Evolutionary conservation across 2,329 filamentous ascomycete species (phyloP).

Genomic region (Beauveria rudraprayagi): DNA sequence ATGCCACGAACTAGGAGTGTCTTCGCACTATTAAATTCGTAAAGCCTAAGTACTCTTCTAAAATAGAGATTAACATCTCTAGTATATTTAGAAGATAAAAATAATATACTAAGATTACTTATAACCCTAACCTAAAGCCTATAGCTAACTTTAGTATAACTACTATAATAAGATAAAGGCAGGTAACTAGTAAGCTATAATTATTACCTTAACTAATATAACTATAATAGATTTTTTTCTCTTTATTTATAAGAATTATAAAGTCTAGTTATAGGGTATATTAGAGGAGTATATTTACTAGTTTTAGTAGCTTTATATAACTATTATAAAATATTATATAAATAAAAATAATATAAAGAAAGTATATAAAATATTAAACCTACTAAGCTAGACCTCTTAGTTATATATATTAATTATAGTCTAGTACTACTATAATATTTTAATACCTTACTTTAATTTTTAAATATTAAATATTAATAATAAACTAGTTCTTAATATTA

Average conservation of each 20-base stretch:
- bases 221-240: conserved; percentile 7
- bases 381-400: not conserved
- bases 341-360: conserved; percentile 20
- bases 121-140: too few relatives aligned
- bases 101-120: too few relatives aligned
- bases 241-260: not conserved
- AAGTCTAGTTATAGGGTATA: not conserved
- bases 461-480: conserved; percentile 17
- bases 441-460: conserved; percentile 19
- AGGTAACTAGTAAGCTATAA: too few relatives aligned
- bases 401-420: conserved; percentile 11
- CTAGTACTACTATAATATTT: conserved; percentile 17
- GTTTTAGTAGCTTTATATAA: conserved; percentile 21
- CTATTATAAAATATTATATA: conserved; percentile 16
- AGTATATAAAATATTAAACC: conserved; percentile 19
- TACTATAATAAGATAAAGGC: too few relatives aligned
- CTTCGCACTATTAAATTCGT: too few relatives aligned
- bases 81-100: too few relatives aligned
- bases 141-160: too few relatives aligned
- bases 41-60: too few relatives aligned
- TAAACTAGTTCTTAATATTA: conserved; percentile 19
- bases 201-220: conserved; percentile 12
- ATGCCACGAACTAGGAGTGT: too few relatives aligned
- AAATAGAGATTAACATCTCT: too few relatives aligned
- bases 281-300: conserved; percentile 18